A percentile compares a stretch with the other conserved stretches of the same genome.
These are phyloP conservation scores for Vigna nakashimae DNA, from an alignment of 306 rosid species.

Conservation along the genomic window DNA sequence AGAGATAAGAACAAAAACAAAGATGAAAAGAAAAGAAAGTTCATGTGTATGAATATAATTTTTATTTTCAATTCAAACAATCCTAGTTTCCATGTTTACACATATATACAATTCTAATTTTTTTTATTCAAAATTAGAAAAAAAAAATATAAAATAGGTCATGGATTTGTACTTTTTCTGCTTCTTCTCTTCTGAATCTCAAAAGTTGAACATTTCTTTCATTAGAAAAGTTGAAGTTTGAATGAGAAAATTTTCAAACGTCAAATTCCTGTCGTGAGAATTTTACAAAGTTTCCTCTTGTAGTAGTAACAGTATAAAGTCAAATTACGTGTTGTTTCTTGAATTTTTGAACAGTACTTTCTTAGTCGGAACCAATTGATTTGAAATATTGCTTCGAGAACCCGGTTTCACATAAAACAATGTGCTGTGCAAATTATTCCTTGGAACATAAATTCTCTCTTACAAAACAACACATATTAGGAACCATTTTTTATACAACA, in stretches of 20 bases:
- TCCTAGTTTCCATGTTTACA: too few species aligned
- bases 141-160: too few species aligned
- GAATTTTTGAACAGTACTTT: slow-evolving; percentile 10
- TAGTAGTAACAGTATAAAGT: neutral
- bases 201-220: slow-evolving; percentile 1
- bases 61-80: too few species aligned
- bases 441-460: slow-evolving; percentile 10
- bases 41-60: too few species aligned
- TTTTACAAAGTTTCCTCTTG: neutral
- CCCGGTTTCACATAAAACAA: slow-evolving; percentile 48
- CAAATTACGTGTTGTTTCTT: neutral
- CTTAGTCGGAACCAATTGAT: neutral
- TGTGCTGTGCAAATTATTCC: slow-evolving; percentile 15
- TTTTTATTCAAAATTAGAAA: too few species aligned
- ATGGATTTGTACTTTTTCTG: too few species aligned
- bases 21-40: neutral
- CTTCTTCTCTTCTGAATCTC: neutral
- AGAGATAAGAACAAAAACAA: neutral
- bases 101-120: too few species aligned
- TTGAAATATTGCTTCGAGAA: slow-evolving; percentile 31
- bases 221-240: neutral
- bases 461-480: neutral
- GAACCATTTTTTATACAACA: neutral
- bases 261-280: neutral
- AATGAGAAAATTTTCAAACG: slow-evolving; percentile 4